Evolutionary conservation across 441 rosid species (phyloP).

Genomic region (Geranium incanum): DNA sequence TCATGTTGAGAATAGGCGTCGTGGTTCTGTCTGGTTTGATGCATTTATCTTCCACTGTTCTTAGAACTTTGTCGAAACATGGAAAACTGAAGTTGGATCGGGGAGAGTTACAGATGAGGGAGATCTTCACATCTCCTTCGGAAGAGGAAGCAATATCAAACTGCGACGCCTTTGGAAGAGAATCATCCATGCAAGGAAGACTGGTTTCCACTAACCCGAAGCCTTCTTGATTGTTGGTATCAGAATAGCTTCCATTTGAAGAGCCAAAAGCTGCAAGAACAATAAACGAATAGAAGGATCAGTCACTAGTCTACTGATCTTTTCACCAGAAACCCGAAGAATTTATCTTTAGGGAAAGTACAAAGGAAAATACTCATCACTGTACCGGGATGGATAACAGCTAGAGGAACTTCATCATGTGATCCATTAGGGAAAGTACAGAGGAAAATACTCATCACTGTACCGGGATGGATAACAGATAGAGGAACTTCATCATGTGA

Average conservation of each 20-base stretch:
- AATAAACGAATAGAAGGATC: not conserved
- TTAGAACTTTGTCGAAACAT: conserved; percentile 56
- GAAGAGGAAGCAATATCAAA: conserved; percentile 63
- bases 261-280: not conserved
- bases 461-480: too few relatives aligned
- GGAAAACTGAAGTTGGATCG: conserved; percentile 47
- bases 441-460: too few relatives aligned
- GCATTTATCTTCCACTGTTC: conserved; percentile 61
- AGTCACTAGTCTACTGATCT: too few relatives aligned
- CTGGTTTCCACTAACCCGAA: not conserved
- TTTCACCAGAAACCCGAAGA: too few relatives aligned
- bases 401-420: not conserved
- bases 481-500: not conserved
- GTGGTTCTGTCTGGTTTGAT: conserved; percentile 57
- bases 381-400: too few relatives aligned
- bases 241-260: not conserved
- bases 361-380: too few relatives aligned
- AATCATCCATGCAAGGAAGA: not conserved
- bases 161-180: not conserved
- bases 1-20: conserved; percentile 62
- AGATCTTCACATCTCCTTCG: conserved; percentile 73
- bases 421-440: too few relatives aligned
- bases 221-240: not conserved
- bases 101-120: conserved; percentile 49
- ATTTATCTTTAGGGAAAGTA: too few relatives aligned